Evolutionary conservation across 31 red algal species (phyloP).

Genomic region (Odonthalia washingtoniensis): DNA sequence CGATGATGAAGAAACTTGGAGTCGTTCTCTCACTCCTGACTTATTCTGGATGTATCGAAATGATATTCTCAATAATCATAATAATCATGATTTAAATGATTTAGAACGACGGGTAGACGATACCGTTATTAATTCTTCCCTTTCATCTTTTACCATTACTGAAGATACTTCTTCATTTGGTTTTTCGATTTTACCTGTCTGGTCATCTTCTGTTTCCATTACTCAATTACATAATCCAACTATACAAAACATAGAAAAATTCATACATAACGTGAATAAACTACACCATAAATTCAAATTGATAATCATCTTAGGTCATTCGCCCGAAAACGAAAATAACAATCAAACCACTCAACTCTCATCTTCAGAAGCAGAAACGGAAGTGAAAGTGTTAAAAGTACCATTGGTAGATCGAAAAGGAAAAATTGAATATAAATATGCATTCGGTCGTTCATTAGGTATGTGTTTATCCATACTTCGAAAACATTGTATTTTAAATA

Average conservation of each 20-base stretch:
- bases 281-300: neutral
- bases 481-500: conserved; percentile 43
- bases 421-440: conserved; percentile 68
- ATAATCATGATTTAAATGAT: neutral
- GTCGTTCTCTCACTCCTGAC: conserved; percentile 45
- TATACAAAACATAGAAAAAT: neutral
- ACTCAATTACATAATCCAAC: neutral
- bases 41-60: conserved; percentile 57
- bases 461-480: conserved; percentile 56
- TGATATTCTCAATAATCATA: neutral
- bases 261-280: no score
- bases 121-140: neutral
- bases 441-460: conserved; percentile 57
- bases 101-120: neutral
- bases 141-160: neutral
- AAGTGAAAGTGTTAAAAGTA: neutral
- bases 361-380: neutral
- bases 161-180: no score
- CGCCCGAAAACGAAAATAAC: no score
- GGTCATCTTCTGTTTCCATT: conserved; percentile 14
- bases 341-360: no score
- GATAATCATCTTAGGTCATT: conserved; percentile 13
- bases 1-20: conserved; percentile 83
- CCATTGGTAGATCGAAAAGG: conserved; percentile 53
- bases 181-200: no score